Evolutionary conservation across 2,329 filamentous ascomycete species (phyloP).

Genomic region (Sclerotiophoma versabilis): DNA sequence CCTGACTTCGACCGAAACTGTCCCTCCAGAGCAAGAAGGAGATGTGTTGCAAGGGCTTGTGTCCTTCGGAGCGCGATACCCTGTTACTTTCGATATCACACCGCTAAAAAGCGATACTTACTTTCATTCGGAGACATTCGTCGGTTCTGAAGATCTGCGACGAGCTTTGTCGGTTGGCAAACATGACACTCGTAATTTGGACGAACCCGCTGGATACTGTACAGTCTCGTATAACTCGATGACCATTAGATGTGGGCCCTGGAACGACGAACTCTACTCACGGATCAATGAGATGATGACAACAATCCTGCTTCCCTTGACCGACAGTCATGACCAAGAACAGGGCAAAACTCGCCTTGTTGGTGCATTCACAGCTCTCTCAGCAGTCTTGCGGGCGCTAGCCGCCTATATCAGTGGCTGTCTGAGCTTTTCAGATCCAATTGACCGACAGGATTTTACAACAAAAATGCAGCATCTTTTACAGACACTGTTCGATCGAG

Average conservation of each 20-base stretch:
- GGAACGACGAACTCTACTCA: constrained; percentile 63
- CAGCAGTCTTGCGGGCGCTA: constrained; percentile 53
- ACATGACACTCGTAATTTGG: constrained; percentile 49
- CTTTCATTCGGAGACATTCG: constrained; percentile 63
- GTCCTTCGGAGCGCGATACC: constrained; percentile 58
- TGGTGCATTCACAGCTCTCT: constrained; percentile 15
- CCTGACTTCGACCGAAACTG: not conserved
- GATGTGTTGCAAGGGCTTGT: constrained; percentile 53
- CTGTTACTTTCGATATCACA: constrained; percentile 60
- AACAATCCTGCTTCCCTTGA: constrained; percentile 12
- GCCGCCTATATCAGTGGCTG: constrained; percentile 58
- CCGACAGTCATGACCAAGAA: not conserved
- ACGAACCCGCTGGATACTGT: constrained; percentile 50
- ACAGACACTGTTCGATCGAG: constrained; percentile 41
- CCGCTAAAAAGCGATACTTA: constrained; percentile 60
- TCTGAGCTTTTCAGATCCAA: constrained; percentile 61
- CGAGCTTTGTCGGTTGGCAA: constrained; percentile 48
- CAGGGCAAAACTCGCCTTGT: not conserved
- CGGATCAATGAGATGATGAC: constrained; percentile 29
- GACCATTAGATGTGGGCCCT: constrained; percentile 58
- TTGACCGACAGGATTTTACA: constrained; percentile 60
- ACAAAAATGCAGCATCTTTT: constrained; percentile 52
- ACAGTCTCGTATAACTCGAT: constrained; percentile 47
- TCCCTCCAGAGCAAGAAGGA: not conserved
- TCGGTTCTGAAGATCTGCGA: constrained; percentile 64